Percentiles rank a stretch among this genome's conserved stretches.
These are phyloP conservation scores for Talaromyces marneffei DNA, from an alignment of 2,329 filamentous ascomycete genomes.

Conservation along the genomic window DNA sequence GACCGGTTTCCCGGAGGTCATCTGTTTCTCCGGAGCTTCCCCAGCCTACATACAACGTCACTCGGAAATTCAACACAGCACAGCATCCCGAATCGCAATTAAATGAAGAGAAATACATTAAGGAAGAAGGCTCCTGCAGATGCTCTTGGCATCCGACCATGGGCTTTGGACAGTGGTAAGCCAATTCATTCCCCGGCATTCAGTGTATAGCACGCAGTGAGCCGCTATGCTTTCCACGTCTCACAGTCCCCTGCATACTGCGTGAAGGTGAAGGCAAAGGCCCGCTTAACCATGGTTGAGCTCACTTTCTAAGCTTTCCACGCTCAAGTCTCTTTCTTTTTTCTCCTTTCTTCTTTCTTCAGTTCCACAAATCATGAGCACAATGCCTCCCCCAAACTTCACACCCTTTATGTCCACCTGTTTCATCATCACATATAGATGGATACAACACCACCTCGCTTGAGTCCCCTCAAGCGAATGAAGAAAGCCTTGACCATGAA, in stretches of 20 bases:
- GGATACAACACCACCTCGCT: conserved; percentile 1
- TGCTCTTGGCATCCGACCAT: conserved; percentile 7
- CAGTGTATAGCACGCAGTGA: neutral
- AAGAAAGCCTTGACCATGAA: conserved; percentile 17
- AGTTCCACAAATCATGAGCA: neutral
- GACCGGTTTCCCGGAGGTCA: conserved; percentile 3
- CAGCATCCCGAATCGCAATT: neutral
- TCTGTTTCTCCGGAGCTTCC: neutral
- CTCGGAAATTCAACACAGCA: neutral
- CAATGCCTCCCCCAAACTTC: neutral
- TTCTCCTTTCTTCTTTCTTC: neutral
- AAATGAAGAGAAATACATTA: conserved; percentile 14
- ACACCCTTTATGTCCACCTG: neutral
- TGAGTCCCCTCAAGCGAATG: conserved; percentile 23
- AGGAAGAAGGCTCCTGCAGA: conserved; percentile 14
- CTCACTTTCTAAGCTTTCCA: neutral
- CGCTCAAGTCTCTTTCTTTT: neutral
- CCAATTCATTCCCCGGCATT: neutral
- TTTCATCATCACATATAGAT: conserved; percentile 2
- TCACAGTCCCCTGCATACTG: conserved; percentile 13
- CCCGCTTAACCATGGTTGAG: neutral
- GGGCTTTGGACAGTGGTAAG: conserved; percentile 15
- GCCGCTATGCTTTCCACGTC: neutral
- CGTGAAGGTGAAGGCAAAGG: conserved; percentile 1
- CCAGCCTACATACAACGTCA: neutral